phyloP scores from a whole-genome alignment of 2,329 filamentous ascomycete genomes.

The Ophiostoma novo-ulmi region DNA sequence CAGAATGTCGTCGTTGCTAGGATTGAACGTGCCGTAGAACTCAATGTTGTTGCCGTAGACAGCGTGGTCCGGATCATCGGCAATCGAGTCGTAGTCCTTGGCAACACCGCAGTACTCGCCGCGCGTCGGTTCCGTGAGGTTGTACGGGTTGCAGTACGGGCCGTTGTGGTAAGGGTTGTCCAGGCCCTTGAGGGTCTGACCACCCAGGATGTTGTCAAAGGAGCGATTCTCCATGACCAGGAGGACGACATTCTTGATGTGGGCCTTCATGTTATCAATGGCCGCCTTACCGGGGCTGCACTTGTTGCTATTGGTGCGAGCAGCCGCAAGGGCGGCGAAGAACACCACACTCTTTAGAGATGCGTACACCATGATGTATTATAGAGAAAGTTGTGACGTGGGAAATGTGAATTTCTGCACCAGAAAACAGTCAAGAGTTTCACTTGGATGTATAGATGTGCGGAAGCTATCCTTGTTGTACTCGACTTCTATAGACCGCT shows the following conservation, averaged over 20 bases:
- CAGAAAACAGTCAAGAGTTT: background rate
- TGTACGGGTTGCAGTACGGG: slow-evolving; percentile 40
- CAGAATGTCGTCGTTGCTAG: slow-evolving; percentile 34
- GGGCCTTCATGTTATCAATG: slow-evolving; percentile 32
- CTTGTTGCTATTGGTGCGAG: background rate
- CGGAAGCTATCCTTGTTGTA: background rate
- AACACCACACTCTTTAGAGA: slow-evolving; percentile 3
- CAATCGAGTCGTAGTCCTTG: slow-evolving; percentile 39
- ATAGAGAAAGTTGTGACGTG: background rate
- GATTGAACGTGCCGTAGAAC: slow-evolving; percentile 40
- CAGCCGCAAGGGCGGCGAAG: background rate
- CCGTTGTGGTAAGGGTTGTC: slow-evolving; percentile 42
- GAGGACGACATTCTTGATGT: slow-evolving; percentile 47
- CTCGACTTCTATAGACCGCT: background rate
- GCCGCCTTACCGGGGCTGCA: background rate
- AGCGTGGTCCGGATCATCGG: slow-evolving; percentile 40
- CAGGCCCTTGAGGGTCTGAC: slow-evolving; percentile 36
- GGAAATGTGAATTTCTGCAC: background rate
- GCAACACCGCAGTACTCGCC: slow-evolving; percentile 33
- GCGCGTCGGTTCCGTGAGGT: slow-evolving; percentile 30
- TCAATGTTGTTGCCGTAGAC: slow-evolving; percentile 42
- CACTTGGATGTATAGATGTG: background rate
- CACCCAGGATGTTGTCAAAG: slow-evolving; percentile 42
- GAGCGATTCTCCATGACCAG: slow-evolving; percentile 45
- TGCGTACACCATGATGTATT: background rate